Conservation (phyloP, 2,329 filamentous ascomycete species). For the Neofusicoccum laricinum region DNA sequence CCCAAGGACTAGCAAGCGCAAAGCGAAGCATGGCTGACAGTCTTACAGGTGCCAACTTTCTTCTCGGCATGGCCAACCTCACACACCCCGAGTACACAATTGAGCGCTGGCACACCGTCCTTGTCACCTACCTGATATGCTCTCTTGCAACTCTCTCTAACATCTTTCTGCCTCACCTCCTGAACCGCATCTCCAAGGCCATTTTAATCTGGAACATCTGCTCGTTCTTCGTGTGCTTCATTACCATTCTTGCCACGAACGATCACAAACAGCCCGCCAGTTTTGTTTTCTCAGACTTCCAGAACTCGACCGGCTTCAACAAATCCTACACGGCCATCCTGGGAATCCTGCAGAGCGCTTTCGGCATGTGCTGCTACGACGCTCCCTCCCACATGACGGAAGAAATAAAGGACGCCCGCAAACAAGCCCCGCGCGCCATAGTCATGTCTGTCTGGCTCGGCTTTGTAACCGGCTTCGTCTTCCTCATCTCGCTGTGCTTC, state of each 20-base stretch:
- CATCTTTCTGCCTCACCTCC: conserved; percentile 48
- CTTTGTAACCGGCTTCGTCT: conserved; percentile 46
- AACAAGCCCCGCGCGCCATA: conserved; percentile 51
- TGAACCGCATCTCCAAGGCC: conserved; percentile 51
- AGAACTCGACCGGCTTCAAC: conserved; percentile 54
- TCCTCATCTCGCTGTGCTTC: conserved; percentile 50
- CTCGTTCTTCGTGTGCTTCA: conserved; percentile 51
- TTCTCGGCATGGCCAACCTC: conserved; percentile 54
- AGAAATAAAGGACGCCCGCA: conserved; percentile 52
- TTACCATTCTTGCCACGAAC: conserved; percentile 53
- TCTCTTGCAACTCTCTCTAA: conserved; percentile 47
- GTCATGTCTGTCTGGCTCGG: conserved; percentile 45
- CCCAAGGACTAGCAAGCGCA: background rate
- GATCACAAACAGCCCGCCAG: conserved; percentile 52
- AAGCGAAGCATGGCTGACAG: background rate
- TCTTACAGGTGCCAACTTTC: conserved; percentile 46
- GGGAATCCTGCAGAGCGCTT: conserved; percentile 53
- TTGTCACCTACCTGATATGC: conserved; percentile 52
- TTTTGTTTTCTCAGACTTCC: conserved; percentile 56
- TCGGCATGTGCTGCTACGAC: conserved; percentile 55
- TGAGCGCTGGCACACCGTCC: conserved; percentile 55
- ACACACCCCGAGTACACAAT: conserved; percentile 52
- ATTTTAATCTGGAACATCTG: conserved; percentile 54
- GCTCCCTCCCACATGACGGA: conserved; percentile 55
- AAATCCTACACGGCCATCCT: conserved; percentile 51